A percentile compares a stretch with the other conserved stretches of the same genome.
Conservation (phyloP, 2,329 filamentous ascomycete species). For the Verticillium nubilum region DNA sequence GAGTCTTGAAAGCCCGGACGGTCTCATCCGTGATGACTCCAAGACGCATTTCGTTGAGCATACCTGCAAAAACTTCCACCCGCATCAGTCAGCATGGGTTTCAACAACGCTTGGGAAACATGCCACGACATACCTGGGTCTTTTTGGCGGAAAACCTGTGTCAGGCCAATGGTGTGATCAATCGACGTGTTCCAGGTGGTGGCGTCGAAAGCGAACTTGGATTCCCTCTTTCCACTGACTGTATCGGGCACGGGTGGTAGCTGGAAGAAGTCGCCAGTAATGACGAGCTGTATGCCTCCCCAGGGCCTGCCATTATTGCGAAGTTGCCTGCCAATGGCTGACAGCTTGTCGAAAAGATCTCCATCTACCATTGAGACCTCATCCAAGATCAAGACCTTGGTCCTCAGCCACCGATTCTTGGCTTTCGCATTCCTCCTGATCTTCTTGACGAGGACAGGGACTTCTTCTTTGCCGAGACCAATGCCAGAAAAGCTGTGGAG, state of each 20-base stretch:
- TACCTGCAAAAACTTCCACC: constrained; percentile 69
- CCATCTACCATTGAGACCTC: constrained; percentile 99
- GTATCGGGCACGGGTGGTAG: constrained; percentile 83
- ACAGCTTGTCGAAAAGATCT: constrained; percentile 93
- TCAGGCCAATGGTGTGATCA: constrained; percentile 90
- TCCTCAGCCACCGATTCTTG: constrained; percentile 81
- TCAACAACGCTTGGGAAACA: neutral
- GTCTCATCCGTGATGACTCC: constrained; percentile 75
- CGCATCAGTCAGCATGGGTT: neutral
- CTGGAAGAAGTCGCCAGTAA: constrained; percentile 98
- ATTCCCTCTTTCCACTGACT: constrained; percentile 49
- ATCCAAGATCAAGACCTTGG: constrained; percentile 84
- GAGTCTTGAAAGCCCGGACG: constrained; percentile 66
- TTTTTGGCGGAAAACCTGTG: constrained; percentile 93
- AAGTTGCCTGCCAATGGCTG: constrained; percentile 76
- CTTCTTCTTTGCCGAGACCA: constrained; percentile 86
- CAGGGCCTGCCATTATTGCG: constrained; percentile 90
- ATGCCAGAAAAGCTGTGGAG: constrained; percentile 95
- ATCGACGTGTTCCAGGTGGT: constrained; percentile 89
- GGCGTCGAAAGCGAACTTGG: constrained; percentile 91
- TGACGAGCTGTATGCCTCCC: constrained; percentile 90
- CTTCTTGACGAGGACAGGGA: constrained; percentile 77
- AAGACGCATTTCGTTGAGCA: constrained; percentile 97
- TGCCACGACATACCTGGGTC: constrained; percentile 55
- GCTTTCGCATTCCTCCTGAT: constrained; percentile 85